Percentiles rank a stretch among this genome's conserved stretches.
phyloP scores from a whole-genome alignment of 306 rosid genomes.

The Sphenostylis stenocarpa region DNA sequence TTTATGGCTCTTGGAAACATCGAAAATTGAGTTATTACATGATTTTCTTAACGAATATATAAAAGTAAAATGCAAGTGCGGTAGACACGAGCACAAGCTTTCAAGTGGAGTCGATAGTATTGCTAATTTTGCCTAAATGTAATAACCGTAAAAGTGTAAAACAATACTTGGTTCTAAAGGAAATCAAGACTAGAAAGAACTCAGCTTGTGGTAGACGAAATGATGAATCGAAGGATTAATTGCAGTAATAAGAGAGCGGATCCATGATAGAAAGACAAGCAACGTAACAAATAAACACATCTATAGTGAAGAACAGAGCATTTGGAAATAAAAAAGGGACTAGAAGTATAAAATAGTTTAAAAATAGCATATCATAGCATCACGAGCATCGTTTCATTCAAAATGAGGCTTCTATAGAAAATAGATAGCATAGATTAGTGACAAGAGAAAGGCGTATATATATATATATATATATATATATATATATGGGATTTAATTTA shows the following conservation, averaged over 20 bases:
- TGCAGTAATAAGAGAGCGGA: too few relatives aligned
- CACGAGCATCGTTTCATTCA: background rate
- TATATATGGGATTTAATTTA: slow-evolving; percentile 14
- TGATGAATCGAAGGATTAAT: background rate
- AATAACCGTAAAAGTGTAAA: background rate
- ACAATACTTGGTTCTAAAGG: background rate
- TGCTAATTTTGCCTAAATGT: too few relatives aligned
- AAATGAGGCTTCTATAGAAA: background rate
- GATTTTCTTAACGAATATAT: background rate
- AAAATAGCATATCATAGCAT: background rate
- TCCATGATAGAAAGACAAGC: background rate
- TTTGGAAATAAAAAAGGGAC: too few relatives aligned
- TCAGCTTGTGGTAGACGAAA: slow-evolving; percentile 5
- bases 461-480: too few relatives aligned
- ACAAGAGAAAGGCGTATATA: too few relatives aligned
- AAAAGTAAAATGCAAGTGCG: too few relatives aligned
- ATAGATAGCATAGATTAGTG: background rate
- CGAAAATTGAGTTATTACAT: background rate
- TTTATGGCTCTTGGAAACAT: background rate
- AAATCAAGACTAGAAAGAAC: background rate
- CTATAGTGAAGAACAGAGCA: too few relatives aligned
- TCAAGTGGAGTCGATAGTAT: too few relatives aligned
- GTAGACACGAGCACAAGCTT: too few relatives aligned
- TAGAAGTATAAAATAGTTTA: background rate
- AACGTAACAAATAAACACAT: background rate